Evolutionary conservation across 148 eudicot species (phyloP).

Genomic region (Euryodendron excelsum): DNA sequence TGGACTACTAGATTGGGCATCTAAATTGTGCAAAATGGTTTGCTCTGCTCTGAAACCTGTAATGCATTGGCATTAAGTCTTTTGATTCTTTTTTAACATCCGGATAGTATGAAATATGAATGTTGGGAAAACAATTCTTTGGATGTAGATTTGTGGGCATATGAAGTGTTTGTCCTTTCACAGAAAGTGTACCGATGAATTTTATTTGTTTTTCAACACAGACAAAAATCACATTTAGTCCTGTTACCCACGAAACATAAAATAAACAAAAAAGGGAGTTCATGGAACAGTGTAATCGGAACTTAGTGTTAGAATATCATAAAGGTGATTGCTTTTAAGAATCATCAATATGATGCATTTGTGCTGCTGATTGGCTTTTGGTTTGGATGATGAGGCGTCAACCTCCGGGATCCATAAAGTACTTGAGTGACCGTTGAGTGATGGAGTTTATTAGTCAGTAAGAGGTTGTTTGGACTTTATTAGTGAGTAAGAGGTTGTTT

Average conservation of each 20-base stretch:
- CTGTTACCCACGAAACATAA: conserved; percentile 4
- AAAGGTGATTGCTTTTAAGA: neutral
- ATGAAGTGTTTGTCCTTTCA: neutral
- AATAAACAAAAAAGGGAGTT: neutral
- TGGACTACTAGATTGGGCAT: neutral
- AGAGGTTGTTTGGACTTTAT: neutral
- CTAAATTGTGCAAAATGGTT: neutral
- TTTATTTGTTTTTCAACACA: neutral
- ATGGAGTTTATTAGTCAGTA: neutral
- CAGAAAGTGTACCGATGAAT: neutral
- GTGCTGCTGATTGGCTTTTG: neutral
- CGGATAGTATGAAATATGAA: neutral
- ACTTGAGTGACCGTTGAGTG: neutral
- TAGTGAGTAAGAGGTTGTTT: neutral
- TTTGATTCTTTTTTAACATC: neutral
- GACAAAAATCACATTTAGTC: neutral
- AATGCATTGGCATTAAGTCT: too few relatives aligned
- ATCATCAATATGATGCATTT: neutral
- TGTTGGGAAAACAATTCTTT: neutral
- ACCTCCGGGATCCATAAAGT: neutral
- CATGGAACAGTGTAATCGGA: neutral
- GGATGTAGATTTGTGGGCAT: neutral
- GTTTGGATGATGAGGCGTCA: neutral
- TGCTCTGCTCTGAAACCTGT: too few relatives aligned
- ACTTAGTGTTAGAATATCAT: neutral